These are phyloP conservation scores for Colletotrichum theobromicola DNA, from an alignment of 2,329 filamentous ascomycete genomes.

Conservation along the genomic window DNA sequence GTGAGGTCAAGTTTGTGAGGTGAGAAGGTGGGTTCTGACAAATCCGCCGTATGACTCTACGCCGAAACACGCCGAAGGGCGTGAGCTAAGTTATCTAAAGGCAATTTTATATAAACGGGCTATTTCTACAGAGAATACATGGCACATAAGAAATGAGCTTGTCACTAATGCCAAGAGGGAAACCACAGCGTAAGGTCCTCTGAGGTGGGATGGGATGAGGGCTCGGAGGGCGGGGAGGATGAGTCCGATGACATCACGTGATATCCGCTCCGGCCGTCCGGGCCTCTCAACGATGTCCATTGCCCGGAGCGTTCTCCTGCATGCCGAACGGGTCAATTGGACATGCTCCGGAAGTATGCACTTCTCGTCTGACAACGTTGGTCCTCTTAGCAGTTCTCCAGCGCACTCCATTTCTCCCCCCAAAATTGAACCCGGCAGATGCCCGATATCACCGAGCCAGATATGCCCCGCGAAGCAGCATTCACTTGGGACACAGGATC, in stretches of 20 bases:
- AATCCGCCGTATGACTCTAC: constrained; percentile 13
- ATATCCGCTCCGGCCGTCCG: neutral
- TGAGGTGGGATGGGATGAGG: neutral
- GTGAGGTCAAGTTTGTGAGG: neutral
- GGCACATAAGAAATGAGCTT: neutral
- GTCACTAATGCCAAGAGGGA: neutral
- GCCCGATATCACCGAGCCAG: neutral
- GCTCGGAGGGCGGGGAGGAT: neutral
- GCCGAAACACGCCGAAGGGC: constrained; percentile 1
- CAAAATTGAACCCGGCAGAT: neutral
- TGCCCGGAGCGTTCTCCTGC: neutral
- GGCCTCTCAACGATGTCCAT: neutral
- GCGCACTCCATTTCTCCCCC: neutral
- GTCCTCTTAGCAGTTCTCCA: neutral
- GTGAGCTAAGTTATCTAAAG: neutral
- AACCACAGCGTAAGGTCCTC: fast-evolving
- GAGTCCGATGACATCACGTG: neutral
- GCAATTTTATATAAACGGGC: neutral
- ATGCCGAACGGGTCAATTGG: neutral
- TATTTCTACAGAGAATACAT: neutral
- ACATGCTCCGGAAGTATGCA: neutral
- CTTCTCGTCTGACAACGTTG: neutral
- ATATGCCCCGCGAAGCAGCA: neutral
- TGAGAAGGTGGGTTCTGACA: constrained; percentile 1
- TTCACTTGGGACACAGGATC: neutral